phyloP scores from a whole-genome alignment of 495 filamentous ascomycete species.

The Penicillium ochrochloron region DNA sequence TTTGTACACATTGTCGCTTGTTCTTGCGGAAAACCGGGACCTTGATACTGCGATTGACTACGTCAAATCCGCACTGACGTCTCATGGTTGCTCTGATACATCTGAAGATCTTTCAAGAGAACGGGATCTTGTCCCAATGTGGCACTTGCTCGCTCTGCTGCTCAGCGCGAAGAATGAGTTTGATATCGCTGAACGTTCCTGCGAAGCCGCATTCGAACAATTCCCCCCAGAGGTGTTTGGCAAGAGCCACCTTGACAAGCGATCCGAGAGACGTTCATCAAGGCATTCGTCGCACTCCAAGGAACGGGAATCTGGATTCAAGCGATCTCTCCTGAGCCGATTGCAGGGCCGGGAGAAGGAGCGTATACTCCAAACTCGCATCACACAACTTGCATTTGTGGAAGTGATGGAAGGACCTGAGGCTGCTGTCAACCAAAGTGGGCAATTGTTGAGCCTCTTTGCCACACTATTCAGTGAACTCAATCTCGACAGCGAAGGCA shows the following conservation, averaged over 20 bases:
- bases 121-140: conserved; percentile 53
- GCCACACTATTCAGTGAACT: conserved; percentile 71
- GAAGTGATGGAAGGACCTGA: conserved; percentile 82
- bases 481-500: conserved; percentile 36
- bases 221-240: conserved; percentile 64
- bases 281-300: conserved; percentile 41
- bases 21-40: conserved; percentile 81
- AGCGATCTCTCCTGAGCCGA: conserved; percentile 65
- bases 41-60: conserved; percentile 75
- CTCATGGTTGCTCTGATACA: conserved; percentile 33
- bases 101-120: conserved; percentile 41
- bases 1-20: conserved; percentile 75
- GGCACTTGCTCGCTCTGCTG: conserved; percentile 86
- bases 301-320: conserved; percentile 31
- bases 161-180: conserved; percentile 88
- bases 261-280: conserved; percentile 36
- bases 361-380: conserved; percentile 84
- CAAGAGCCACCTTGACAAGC: conserved; percentile 51
- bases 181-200: conserved; percentile 74
- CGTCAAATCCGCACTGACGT: conserved; percentile 65
- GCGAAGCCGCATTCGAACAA: conserved; percentile 88
- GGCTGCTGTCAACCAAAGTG: conserved; percentile 79
- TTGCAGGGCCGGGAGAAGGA: conserved; percentile 81
- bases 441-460: conserved; percentile 83
- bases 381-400: conserved; percentile 85